Conservation (phyloP, 768 basidiomycete species). For the Tylopilus sp. region DNA sequence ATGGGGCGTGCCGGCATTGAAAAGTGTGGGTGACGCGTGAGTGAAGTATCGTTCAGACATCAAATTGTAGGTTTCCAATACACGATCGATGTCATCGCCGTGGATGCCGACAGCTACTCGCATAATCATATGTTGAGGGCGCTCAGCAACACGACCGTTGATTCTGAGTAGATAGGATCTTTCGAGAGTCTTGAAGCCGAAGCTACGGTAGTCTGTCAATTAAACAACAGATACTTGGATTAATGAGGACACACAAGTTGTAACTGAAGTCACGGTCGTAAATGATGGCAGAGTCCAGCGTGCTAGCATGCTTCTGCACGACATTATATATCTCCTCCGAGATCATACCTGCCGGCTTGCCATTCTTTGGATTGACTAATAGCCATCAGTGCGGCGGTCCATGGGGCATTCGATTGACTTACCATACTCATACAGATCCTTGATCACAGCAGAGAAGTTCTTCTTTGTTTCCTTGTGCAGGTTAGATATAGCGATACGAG, state of each 20-base stretch:
- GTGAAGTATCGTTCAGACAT: constrained; percentile 99
- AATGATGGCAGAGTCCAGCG: constrained; percentile 91
- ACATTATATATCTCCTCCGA: constrained; percentile 80
- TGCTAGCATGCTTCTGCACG: constrained; percentile 76
- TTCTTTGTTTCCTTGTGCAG: constrained; percentile 99
- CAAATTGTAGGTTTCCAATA: constrained; percentile 88
- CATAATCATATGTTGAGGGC: constrained; percentile 99
- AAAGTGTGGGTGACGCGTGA: constrained; percentile 95
- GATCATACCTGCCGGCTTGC: constrained; percentile 84
- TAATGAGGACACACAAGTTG: constrained; percentile 64
- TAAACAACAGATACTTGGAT: background rate
- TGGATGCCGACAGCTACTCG: constrained; percentile 98
- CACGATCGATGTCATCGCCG: constrained; percentile 82
- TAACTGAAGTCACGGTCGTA: constrained; percentile 98
- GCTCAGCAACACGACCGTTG: constrained; percentile 91
- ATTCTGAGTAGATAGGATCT: constrained; percentile 95
- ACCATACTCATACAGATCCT: constrained; percentile 89
- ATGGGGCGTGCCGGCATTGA: constrained; percentile 96
- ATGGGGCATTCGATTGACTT: constrained; percentile 19
- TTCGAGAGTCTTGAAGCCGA: constrained; percentile 99
- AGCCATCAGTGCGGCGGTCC: background rate
- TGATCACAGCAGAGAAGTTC: constrained; percentile 88
- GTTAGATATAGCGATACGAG: constrained; percentile 98
- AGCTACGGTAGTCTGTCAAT: constrained; percentile 47
- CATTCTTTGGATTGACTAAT: constrained; percentile 93